Evolutionary conservation across 768 basidiomycete genomes (phyloP).

Genomic region (Lentinula sp.): DNA sequence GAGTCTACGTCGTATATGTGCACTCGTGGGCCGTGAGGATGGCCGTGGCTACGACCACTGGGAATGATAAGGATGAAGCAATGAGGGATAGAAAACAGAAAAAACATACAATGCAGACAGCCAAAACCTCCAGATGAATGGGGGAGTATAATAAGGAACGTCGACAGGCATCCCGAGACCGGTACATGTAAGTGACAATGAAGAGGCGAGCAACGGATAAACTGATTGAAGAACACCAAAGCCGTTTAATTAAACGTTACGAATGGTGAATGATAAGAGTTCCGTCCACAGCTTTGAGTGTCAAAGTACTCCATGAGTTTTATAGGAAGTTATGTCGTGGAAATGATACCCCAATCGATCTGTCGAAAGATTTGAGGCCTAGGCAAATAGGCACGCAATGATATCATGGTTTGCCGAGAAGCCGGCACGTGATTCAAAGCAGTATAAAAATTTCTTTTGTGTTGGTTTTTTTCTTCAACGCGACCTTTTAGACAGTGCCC

Average conservation of each 20-base stretch:
- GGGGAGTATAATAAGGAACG: conserved; percentile 1
- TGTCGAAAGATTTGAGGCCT: background rate
- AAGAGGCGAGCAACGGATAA: background rate
- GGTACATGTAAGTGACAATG: background rate
- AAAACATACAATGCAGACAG: background rate
- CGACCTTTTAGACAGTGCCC: conserved; percentile 18
- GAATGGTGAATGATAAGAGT: background rate
- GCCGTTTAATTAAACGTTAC: background rate
- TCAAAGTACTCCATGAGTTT: background rate
- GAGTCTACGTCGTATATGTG: conserved; percentile 50
- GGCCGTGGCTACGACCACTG: background rate
- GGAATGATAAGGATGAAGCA: too few species aligned
- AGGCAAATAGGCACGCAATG: background rate
- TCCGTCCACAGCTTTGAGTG: background rate
- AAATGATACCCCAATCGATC: background rate
- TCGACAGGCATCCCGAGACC: background rate
- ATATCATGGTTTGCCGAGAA: background rate
- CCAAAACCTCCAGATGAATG: conserved; percentile 5
- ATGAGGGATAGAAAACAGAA: background rate
- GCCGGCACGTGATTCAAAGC: background rate
- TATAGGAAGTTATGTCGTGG: background rate
- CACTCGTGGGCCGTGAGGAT: conserved; percentile 28
- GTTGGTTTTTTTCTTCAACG: conserved; percentile 5
- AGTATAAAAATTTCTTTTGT: background rate
- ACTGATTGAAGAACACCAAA: background rate